Evolutionary conservation across 192 early-diverging fungal genomes (phyloP), one percentile per base, ranked within the genome.

Genomic region (Cladochytrium replicatum): DNA sequence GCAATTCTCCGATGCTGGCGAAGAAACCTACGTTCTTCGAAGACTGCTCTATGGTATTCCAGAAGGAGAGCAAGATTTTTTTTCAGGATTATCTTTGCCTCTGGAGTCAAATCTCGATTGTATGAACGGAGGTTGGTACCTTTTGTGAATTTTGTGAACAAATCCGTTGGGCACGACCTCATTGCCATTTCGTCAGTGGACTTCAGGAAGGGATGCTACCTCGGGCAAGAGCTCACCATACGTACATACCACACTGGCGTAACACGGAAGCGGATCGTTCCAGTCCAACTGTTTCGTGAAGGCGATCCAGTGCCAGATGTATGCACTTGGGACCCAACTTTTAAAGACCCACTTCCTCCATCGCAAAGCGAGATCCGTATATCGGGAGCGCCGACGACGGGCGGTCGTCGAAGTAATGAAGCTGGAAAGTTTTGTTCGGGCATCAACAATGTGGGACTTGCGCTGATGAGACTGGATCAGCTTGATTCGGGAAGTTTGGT

Each of bases 181-280:
- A 41, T 2, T 29, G 27, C 21, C 15, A 39, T 46, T 26, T 31
- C 32, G 28, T 6, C 53, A 88, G 89, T 99, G 44, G 88, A 97
- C 63, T 99, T 95, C 68, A 68, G 74, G 46, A 99, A 99, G 69
- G 95, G 95, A 1, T 99, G 95, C 66, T 99, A 99, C 53, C 78
- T 97, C 24, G 95, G 95, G 9, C 95, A 99, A 61, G 95, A 97
- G 62, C 81, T 99, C 56, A 99, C 95, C 0, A 93, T 95, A 61
- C 74, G 95, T 39, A 99, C 92, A 7, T 83, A 97, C 51, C 89
- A 97, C 57, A 89, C 83, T 23, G 95, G 95, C 11, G 86, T 91
- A 3, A 87, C 84, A 32, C 78, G 93, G 37, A 97, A 97, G 71
- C 77, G 92, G 39, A 69, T 99, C 4, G 74, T 95, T 25, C 91